Conservation (phyloP, 2,329 filamentous ascomycete genomes). For the Pseudogymnoascus destructans region DNA sequence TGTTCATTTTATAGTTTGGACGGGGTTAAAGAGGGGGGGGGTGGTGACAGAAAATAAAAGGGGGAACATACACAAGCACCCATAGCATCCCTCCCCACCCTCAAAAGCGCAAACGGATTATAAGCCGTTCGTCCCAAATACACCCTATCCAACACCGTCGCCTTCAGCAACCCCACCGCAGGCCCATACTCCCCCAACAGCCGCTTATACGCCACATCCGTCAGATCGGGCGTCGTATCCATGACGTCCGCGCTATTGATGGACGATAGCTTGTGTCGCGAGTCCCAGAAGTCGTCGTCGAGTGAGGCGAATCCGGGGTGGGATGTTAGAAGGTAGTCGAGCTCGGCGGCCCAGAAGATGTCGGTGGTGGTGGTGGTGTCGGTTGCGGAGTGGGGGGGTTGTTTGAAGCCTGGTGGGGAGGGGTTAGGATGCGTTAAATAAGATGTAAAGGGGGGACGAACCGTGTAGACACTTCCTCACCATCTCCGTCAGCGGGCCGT, state of each 20-base stretch:
- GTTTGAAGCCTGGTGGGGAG: background rate
- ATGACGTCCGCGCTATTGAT: background rate
- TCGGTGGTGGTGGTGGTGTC: background rate
- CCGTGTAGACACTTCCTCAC: background rate
- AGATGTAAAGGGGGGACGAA: background rate
- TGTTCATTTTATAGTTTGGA: background rate
- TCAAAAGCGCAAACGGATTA: background rate
- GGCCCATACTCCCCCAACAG: background rate
- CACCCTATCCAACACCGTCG: background rate
- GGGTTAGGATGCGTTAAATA: background rate
- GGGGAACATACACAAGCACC: background rate
- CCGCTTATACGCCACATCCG: background rate
- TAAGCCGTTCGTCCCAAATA: background rate
- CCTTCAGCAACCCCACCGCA: background rate
- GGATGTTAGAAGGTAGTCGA: background rate
- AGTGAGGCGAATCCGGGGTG: background rate
- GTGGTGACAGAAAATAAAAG: background rate
- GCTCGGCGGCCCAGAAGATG: background rate
- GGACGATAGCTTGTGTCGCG: background rate
- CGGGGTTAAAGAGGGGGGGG: background rate
- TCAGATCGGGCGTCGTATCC: background rate
- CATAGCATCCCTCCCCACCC: background rate
- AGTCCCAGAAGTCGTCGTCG: background rate
- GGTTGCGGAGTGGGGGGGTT: background rate
- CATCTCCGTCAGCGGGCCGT: background rate